Conservation (phyloP, 805 yeast species). For the Candida palmyrensis region DNA sequence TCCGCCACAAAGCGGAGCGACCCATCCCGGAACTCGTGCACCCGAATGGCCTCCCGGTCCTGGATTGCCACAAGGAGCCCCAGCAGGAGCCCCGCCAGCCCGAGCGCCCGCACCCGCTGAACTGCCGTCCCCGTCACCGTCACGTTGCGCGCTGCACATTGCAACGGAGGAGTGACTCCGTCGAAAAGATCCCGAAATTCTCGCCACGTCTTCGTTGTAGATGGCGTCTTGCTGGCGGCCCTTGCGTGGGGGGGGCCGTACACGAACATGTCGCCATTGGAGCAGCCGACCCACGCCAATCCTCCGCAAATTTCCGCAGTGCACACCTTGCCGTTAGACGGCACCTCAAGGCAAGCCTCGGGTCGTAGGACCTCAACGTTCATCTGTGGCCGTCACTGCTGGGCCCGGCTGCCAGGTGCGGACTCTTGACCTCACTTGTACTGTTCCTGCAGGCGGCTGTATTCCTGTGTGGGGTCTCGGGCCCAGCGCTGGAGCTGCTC, state of each 20-base stretch:
- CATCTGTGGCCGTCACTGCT: no score
- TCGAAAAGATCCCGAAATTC: no score
- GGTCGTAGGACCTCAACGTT: constrained; percentile 37
- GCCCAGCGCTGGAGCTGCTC: no score
- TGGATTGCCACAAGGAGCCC: constrained; percentile 15
- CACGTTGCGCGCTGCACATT: no score
- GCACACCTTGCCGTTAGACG: constrained; percentile 16
- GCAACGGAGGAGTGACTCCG: no score
- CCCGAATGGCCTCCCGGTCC: constrained; percentile 16
- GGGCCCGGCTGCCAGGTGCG: no score
- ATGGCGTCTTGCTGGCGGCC: no score
- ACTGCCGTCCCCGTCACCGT: not conserved
- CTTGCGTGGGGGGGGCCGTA: constrained; percentile 1
- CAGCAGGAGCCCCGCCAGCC: not conserved
- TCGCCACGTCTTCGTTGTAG: no score
- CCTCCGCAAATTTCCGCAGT: constrained; percentile 16
- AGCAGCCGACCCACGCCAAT: constrained; percentile 25
- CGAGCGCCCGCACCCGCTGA: not conserved
- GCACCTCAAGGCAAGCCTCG: constrained; percentile 26
- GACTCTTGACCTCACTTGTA: no score
- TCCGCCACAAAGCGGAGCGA: constrained; percentile 24
- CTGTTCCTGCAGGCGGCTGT: no score
- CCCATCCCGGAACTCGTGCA: constrained; percentile 18
- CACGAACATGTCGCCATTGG: constrained; percentile 25
- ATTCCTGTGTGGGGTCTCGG: no score